phyloP scores from a whole-genome alignment of 345 rosid species.

The Moricandia arvensis region DNA sequence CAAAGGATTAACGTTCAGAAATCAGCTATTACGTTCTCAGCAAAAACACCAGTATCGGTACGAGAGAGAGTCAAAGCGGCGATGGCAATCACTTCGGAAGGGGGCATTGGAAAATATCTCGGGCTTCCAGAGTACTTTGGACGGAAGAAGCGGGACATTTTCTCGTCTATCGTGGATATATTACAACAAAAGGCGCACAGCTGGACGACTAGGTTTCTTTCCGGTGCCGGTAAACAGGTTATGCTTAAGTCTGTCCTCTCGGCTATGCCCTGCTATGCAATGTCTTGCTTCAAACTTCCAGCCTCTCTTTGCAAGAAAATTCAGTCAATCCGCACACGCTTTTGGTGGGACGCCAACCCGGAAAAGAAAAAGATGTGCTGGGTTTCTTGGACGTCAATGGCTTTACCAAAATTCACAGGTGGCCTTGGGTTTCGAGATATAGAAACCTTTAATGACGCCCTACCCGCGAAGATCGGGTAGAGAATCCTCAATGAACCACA shows the following conservation, averaged over 20 bases:
- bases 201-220: not conserved
- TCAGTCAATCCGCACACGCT: not conserved
- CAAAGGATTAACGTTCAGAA: not conserved
- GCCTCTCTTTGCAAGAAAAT: not conserved
- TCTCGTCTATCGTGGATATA: not conserved
- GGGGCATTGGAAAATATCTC: not conserved
- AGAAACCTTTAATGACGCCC: not conserved
- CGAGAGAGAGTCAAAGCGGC: not conserved
- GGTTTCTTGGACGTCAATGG: not conserved
- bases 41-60: not conserved
- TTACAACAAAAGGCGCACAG: not conserved
- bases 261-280: not conserved
- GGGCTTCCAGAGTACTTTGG: not conserved
- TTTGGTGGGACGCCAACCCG: not conserved
- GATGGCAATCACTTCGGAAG: not conserved
- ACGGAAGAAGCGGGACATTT: not conserved
- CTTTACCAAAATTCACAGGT: not conserved
- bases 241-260: not conserved
- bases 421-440: not conserved
- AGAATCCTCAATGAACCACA: not conserved
- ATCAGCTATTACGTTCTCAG: not conserved
- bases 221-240: not conserved
- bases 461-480: not conserved
- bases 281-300: not conserved
- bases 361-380: not conserved